Conservation (phyloP, 1,284 basidiomycete species). For the Schizophyllum commune region DNA sequence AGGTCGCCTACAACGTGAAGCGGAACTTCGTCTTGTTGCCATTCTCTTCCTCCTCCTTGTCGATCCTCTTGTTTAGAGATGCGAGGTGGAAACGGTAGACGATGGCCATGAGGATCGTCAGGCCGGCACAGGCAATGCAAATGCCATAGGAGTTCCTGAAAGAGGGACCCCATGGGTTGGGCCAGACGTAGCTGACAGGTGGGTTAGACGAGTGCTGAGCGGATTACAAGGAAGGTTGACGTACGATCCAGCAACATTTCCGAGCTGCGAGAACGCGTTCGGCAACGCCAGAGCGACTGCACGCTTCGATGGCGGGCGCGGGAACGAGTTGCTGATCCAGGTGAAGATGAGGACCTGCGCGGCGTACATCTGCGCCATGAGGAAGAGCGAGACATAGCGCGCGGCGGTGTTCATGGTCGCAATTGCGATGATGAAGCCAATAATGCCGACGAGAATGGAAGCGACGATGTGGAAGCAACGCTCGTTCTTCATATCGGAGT, state of each 20-base stretch:
- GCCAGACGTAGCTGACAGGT: conserved; percentile 22
- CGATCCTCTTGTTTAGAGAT: conserved; percentile 24
- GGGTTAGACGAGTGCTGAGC: neutral
- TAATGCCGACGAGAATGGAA: conserved; percentile 46
- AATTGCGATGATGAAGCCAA: conserved; percentile 70
- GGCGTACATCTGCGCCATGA: conserved; percentile 70
- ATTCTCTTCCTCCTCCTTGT: conserved; percentile 23
- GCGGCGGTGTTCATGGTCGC: conserved; percentile 60
- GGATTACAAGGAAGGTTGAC: conserved; percentile 19
- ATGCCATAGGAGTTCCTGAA: conserved; percentile 37
- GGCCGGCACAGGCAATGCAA: conserved; percentile 34
- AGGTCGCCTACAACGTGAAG: conserved; percentile 25
- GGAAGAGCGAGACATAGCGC: conserved; percentile 53
- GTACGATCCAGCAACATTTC: conserved; percentile 63
- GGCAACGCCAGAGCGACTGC: conserved; percentile 64
- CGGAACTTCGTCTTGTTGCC: conserved; percentile 28
- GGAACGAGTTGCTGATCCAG: conserved; percentile 63
- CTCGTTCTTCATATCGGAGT: conserved; percentile 29
- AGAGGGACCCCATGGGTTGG: conserved; percentile 31
- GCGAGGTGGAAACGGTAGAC: conserved; percentile 32
- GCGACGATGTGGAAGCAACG: conserved; percentile 58
- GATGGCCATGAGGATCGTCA: conserved; percentile 41
- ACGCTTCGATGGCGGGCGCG: conserved; percentile 61
- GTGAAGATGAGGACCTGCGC: conserved; percentile 56
- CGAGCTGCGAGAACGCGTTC: conserved; percentile 64